Evolutionary conservation across 2,329 filamentous ascomycete genomes (phyloP), one percentile per base, ranked within the genome.

Genomic region (Monilinia aucupariae): DNA sequence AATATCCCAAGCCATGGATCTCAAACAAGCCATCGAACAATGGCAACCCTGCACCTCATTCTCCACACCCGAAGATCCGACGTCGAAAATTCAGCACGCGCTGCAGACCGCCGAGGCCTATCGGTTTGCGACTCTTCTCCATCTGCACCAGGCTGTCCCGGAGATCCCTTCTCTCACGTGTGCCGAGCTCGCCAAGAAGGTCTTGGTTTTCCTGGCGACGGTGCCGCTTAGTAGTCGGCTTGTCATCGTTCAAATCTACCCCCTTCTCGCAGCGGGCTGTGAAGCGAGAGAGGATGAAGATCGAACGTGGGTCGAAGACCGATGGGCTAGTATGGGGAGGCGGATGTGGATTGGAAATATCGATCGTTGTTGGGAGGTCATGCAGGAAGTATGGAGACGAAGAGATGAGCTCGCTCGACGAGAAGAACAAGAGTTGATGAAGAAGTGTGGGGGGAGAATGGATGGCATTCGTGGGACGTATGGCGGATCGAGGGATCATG

Each of bases 171-270:
- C 82, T 2, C 77, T 81, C 49, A 77, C 81, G 2, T 80, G 84
- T 0, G 78, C 80, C 9, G 79, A 82, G 32, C 76, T 89, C 10
- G 85, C 87, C 0, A 83, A 86, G 69, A 82, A 83, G 53, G 82
- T 86, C 1, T 74, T 90, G 59, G 78, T 81, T 27, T 80, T 83
- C 58, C 75, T 90, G 3, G 85, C 85, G 3, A 86, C 83, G 0
- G 84, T 90, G 0, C 85, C 86, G 1, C 74, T 83, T 2, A 80
- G 78, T 13, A 87, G 84, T 43, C 80, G 86, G 10, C 81, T 85
- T 0, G 82, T 85, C 22, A 87, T 89, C 52, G 81, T 89, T 2
- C 87, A 90, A 47, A 87, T 89, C 64, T 90, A 85, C 67, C 87
- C 87, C 1, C 79, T 90, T 1, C 78, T 89, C 66, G 85, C 83